Percentiles rank a stretch among this genome's conserved stretches.
These are phyloP conservation scores for Ophiocordyceps polyrhachis-furcata DNA, from an alignment of 2,329 filamentous ascomycete species.

Conservation along the genomic window DNA sequence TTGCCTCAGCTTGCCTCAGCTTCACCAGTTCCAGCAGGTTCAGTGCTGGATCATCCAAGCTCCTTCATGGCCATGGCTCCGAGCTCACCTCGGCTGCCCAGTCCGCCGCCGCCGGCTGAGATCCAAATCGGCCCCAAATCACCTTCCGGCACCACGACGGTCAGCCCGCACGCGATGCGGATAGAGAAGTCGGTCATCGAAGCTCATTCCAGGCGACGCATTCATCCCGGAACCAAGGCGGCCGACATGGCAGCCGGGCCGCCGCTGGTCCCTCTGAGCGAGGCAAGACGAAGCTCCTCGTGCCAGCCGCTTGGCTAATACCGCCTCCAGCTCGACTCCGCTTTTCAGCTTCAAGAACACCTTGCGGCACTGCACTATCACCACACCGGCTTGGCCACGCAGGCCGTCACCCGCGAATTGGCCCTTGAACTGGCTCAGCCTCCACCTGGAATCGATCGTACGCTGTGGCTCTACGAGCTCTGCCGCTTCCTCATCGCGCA, in stretches of 20 bases:
- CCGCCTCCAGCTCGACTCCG: conserved; percentile 72
- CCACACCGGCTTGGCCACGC: conserved; percentile 48
- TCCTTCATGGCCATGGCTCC: conserved; percentile 37
- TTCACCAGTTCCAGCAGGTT: not conserved
- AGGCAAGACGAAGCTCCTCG: conserved; percentile 35
- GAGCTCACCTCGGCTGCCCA: conserved; percentile 81
- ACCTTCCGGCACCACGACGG: conserved; percentile 37
- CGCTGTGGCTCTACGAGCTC: conserved; percentile 93
- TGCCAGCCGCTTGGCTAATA: not conserved
- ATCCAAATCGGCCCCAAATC: conserved; percentile 76
- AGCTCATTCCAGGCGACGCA: conserved; percentile 60
- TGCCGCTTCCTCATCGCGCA: conserved; percentile 91
- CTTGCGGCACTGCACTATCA: conserved; percentile 80
- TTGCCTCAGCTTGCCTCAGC: not conserved
- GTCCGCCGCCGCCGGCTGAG: conserved; percentile 84
- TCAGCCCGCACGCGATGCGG: conserved; percentile 38
- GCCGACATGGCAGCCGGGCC: conserved; percentile 85
- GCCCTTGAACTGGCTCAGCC: conserved; percentile 62
- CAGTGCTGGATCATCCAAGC: not conserved
- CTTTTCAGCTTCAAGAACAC: conserved; percentile 94
- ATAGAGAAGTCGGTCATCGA: conserved; percentile 48
- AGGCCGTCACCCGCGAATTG: conserved; percentile 56
- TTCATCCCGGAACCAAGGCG: conserved; percentile 83
- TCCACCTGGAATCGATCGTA: conserved; percentile 64
- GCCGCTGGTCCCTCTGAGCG: conserved; percentile 65